Evolutionary conservation across 768 basidiomycete genomes (phyloP).

Genomic region (Naganishia vishniacii): DNA sequence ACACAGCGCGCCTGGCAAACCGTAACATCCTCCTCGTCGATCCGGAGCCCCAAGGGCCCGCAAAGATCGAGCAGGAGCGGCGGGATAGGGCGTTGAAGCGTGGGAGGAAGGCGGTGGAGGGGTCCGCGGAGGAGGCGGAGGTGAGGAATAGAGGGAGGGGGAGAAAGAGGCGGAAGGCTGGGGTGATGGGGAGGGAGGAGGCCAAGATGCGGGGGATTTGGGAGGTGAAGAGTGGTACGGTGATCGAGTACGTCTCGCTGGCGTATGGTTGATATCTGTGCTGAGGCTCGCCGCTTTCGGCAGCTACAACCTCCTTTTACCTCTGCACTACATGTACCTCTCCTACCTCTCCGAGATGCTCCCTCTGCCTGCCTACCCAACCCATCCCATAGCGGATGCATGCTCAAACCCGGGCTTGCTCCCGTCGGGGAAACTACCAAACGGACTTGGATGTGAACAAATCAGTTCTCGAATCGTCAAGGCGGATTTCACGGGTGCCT

Average conservation of each 20-base stretch:
- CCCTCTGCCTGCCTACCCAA: slow-evolving; percentile 30
- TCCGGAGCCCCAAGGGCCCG: background rate
- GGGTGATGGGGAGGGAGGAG: slow-evolving; percentile 23
- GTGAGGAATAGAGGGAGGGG: slow-evolving; percentile 27
- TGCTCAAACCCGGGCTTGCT: background rate
- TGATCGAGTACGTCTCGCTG: slow-evolving; percentile 29
- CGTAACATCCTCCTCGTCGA: slow-evolving; percentile 34
- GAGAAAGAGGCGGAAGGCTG: slow-evolving; percentile 33
- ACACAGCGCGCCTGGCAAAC: slow-evolving; percentile 35
- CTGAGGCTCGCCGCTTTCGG: background rate
- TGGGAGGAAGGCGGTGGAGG: slow-evolving; percentile 21
- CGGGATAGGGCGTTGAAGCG: slow-evolving; percentile 34
- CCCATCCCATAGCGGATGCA: slow-evolving; percentile 9
- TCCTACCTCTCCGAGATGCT: slow-evolving; percentile 35
- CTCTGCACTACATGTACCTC: slow-evolving; percentile 40
- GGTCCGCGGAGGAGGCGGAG: slow-evolving; percentile 14
- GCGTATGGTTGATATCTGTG: background rate
- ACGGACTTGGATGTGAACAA: slow-evolving; percentile 27
- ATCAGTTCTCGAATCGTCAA: slow-evolving; percentile 39
- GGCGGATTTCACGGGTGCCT: slow-evolving; percentile 45
- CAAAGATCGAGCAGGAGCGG: background rate
- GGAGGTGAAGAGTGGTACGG: slow-evolving; percentile 24
- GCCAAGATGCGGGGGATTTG: slow-evolving; percentile 12
- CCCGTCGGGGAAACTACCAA: slow-evolving; percentile 8
- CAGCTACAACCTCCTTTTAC: slow-evolving; percentile 38